phyloP scores from a whole-genome alignment of 2,329 filamentous ascomycete species.

The Cryphonectria japonica region DNA sequence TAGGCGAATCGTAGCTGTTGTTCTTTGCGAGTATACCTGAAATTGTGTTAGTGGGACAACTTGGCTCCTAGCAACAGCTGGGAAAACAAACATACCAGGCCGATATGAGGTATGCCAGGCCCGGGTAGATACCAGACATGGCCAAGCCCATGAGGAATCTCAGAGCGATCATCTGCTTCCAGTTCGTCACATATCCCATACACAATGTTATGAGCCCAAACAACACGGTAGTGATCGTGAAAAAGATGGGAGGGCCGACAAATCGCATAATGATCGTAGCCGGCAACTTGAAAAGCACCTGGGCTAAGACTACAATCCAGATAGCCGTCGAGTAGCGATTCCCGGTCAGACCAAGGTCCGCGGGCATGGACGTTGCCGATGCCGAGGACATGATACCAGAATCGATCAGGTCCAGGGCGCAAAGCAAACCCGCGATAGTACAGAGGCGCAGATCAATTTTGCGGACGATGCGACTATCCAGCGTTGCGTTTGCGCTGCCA shows the following conservation, averaged over 20 bases:
- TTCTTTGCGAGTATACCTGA: slow-evolving; percentile 60
- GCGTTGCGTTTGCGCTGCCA: slow-evolving; percentile 5
- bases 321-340: slow-evolving; percentile 72
- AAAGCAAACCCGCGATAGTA: slow-evolving; percentile 72
- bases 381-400: slow-evolving; percentile 71
- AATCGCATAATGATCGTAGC: slow-evolving; percentile 68
- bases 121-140: slow-evolving; percentile 60
- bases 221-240: slow-evolving; percentile 59
- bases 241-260: slow-evolving; percentile 67
- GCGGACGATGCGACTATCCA: slow-evolving; percentile 55
- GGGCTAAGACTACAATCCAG: slow-evolving; percentile 73
- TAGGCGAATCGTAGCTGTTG: slow-evolving; percentile 69
- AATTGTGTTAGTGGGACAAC: neutral
- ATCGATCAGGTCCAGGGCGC: slow-evolving; percentile 71
- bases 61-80: neutral
- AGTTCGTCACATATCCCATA: slow-evolving; percentile 69
- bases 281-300: slow-evolving; percentile 70
- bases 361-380: slow-evolving; percentile 69
- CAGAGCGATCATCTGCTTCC: slow-evolving; percentile 71
- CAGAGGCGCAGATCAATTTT: slow-evolving; percentile 72
- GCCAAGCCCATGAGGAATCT: slow-evolving; percentile 67
- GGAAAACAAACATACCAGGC: slow-evolving; percentile 45
- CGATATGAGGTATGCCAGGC: slow-evolving; percentile 56
- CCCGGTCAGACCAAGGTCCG: slow-evolving; percentile 65
- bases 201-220: slow-evolving; percentile 70